These are phyloP conservation scores for Trifolium subterraneum DNA, from an alignment of 306 rosid genomes.

Conservation along the genomic window DNA sequence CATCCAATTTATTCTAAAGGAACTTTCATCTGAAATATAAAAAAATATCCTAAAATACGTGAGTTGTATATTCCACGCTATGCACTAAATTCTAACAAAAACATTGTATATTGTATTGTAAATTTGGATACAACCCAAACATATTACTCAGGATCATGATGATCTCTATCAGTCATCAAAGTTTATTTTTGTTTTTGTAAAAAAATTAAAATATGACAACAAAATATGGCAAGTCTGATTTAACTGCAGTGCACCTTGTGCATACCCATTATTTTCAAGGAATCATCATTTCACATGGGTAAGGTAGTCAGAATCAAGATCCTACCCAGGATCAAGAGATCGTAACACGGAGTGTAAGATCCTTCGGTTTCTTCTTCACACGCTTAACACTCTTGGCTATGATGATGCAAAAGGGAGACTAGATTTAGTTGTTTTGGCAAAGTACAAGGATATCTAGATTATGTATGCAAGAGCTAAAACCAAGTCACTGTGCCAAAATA, in stretches of 20 bases:
- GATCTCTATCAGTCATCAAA: neutral
- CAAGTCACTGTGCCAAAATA: slow-evolving; percentile 2
- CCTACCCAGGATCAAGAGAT: no score
- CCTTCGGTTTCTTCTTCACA: no score
- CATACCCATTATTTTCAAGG: neutral
- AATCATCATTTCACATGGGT: neutral
- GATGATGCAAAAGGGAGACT: neutral
- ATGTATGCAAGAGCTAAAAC: neutral
- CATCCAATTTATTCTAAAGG: neutral
- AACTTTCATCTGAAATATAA: neutral
- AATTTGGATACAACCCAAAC: neutral
- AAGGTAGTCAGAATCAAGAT: no score
- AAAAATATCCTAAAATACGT: neutral
- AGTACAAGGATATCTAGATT: neutral
- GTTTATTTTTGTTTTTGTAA: neutral
- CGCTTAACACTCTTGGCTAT: no score
- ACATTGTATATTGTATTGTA: neutral
- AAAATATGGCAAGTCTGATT: neutral
- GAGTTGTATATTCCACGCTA: neutral
- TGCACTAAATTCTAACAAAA: neutral
- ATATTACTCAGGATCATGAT: neutral
- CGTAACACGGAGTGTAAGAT: no score
- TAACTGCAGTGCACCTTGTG: neutral
- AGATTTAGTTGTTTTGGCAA: neutral
- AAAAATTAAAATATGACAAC: neutral